phyloP scores from a whole-genome alignment of 768 basidiomycete genomes.

The Tubosaeta sp. region DNA sequence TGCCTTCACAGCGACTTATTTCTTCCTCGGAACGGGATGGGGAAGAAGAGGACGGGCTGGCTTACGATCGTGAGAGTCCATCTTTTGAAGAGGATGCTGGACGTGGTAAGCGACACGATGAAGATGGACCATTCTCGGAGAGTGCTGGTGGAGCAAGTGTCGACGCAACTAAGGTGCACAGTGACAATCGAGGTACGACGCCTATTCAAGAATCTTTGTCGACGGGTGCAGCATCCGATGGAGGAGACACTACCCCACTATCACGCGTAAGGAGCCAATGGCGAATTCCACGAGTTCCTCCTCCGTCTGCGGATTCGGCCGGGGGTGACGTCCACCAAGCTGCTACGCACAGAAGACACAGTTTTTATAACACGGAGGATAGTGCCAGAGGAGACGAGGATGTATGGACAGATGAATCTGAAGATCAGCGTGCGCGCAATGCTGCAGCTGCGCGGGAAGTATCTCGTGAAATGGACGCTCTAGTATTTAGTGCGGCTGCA shows the following conservation, averaged over 20 bases:
- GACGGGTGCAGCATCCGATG: neutral
- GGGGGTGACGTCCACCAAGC: neutral
- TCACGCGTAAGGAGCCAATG: constrained; percentile 21
- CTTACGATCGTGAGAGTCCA: constrained; percentile 22
- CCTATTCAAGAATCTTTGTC: constrained; percentile 10
- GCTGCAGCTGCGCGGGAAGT: constrained; percentile 69
- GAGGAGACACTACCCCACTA: neutral
- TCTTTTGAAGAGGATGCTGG: constrained; percentile 4
- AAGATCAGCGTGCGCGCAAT: constrained; percentile 53
- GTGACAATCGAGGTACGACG: constrained; percentile 1
- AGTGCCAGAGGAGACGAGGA: constrained; percentile 28
- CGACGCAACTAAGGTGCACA: neutral
- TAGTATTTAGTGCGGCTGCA: constrained; percentile 38
- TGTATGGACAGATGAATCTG: constrained; percentile 17
- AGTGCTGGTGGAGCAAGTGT: constrained; percentile 5
- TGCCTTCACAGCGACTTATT: constrained; percentile 32
- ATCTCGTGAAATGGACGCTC: constrained; percentile 56
- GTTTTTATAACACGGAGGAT: neutral
- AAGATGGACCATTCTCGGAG: constrained; percentile 10
- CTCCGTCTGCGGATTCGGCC: constrained; percentile 34
- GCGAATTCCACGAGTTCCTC: constrained; percentile 35
- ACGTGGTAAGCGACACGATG: constrained; percentile 11
- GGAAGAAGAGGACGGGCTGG: constrained; percentile 24
- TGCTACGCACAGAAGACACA: constrained; percentile 5
- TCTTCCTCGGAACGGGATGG: constrained; percentile 30